Percentiles rank a stretch among this genome's conserved stretches.
Evolutionary conservation across 192 early-diverging fungal genomes (phyloP).

Genomic region (Tieghemiomyces parasiticus): DNA sequence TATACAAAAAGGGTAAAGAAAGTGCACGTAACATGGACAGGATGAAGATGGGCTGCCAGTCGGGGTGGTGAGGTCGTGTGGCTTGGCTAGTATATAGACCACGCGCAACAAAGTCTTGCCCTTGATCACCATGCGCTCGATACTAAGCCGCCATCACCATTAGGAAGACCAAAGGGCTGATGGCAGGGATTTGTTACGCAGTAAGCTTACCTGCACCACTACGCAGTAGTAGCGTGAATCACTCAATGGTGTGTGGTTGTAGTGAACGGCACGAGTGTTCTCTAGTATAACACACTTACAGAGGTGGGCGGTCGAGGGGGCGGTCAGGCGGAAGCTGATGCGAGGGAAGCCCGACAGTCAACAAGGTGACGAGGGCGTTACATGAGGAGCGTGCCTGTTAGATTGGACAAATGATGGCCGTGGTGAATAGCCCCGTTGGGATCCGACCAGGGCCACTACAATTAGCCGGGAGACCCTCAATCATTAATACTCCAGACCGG

Average conservation of each 20-base stretch:
- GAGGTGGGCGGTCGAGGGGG: conserved; percentile 60
- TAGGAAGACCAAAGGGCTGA: background rate
- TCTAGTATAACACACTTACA: conserved; percentile 85
- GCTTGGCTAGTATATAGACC: background rate
- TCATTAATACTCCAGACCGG: conserved; percentile 1
- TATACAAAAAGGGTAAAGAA: conserved; percentile 5
- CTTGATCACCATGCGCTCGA: background rate
- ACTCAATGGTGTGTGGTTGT: conserved; percentile 24
- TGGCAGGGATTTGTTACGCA: background rate
- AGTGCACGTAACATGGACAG: background rate
- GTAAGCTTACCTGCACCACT: conserved; percentile 38
- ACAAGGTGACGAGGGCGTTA: background rate
- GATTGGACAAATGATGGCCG: background rate
- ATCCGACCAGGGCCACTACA: background rate
- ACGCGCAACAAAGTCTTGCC: background rate
- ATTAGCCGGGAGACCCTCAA: conserved; percentile 1
- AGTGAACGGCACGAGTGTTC: conserved; percentile 62
- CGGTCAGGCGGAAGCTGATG: conserved; percentile 33
- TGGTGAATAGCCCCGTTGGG: background rate
- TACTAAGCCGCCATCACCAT: background rate
- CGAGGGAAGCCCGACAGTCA: background rate
- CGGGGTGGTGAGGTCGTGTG: background rate
- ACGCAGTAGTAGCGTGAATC: conserved; percentile 50
- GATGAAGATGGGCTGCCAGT: background rate
- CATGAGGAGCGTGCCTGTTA: background rate